phyloP scores from a whole-genome alignment of 2,329 filamentous ascomycete genomes.

The Calonectria henricotiae region DNA sequence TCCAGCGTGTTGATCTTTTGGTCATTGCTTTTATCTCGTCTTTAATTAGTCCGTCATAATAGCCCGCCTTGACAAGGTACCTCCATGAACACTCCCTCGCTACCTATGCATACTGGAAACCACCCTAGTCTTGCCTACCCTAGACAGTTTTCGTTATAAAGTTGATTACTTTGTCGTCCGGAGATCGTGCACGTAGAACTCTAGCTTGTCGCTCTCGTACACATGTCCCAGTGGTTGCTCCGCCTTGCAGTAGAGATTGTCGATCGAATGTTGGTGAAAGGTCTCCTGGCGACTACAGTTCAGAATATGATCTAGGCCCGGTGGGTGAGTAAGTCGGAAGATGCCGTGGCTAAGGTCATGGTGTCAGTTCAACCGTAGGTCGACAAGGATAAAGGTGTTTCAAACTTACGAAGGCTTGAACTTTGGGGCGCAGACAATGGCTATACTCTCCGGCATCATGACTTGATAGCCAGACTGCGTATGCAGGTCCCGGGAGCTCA shows the following conservation, averaged over 20 bases:
- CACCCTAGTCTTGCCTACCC: constrained; percentile 1
- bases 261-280: constrained; percentile 82
- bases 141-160: not conserved
- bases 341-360: constrained; percentile 82
- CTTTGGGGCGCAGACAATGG: constrained; percentile 94
- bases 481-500: constrained; percentile 94
- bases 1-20: constrained; percentile 25
- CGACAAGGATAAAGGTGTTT: not conserved
- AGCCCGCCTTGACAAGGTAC: not conserved
- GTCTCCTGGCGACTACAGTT: constrained; percentile 83
- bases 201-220: constrained; percentile 76
- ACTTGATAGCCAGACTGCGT: constrained; percentile 96
- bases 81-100: constrained; percentile 42
- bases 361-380: constrained; percentile 14
- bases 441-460: constrained; percentile 96
- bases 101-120: constrained; percentile 47
- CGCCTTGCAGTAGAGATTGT: constrained; percentile 85
- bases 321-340: constrained; percentile 94
- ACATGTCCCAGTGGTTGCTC: constrained; percentile 78
- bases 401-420: constrained; percentile 80
- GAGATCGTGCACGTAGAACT: constrained; percentile 73
- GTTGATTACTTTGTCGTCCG: constrained; percentile 54
- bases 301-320: constrained; percentile 88
- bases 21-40: constrained; percentile 25
- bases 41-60: constrained; percentile 20